Evolutionary conservation across 192 early-diverging fungal genomes (phyloP).

Genomic region (Phycomyces nitens): DNA sequence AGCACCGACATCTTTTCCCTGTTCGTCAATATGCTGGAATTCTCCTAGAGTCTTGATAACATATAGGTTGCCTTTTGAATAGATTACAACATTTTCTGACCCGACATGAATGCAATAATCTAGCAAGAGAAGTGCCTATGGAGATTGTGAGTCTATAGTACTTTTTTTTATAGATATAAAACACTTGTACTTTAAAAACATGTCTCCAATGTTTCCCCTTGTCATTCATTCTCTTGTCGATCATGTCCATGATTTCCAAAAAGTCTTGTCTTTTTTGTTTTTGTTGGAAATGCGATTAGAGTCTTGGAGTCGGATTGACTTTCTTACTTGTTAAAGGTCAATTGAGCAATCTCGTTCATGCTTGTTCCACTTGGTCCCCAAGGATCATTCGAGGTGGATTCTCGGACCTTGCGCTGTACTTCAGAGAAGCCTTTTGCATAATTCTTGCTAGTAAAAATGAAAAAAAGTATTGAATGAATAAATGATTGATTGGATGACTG

Average conservation of each 20-base stretch:
- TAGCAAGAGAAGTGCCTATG: conserved; percentile 79
- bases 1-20: conserved; percentile 86
- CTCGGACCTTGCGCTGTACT: conserved; percentile 86
- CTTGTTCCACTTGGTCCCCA: conserved; percentile 71
- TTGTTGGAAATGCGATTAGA: neutral
- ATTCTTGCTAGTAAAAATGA: conserved; percentile 73
- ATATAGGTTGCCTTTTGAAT: conserved; percentile 85
- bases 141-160: neutral
- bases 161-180: too few relatives aligned
- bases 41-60: conserved; percentile 95
- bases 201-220: conserved; percentile 98
- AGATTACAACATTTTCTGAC: conserved; percentile 80
- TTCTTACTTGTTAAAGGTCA: conserved; percentile 81
- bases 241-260: conserved; percentile 95
- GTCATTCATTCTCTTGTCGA: conserved; percentile 97
- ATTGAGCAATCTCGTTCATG: conserved; percentile 85
- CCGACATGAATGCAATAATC: conserved; percentile 85
- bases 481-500: too few relatives aligned
- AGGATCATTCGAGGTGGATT: conserved; percentile 77
- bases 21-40: conserved; percentile 94
- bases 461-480: neutral
- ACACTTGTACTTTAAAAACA: conserved; percentile 98
- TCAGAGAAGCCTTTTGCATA: conserved; percentile 89
- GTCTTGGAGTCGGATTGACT: neutral
- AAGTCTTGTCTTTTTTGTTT: conserved; percentile 68